A percentile compares a stretch with the other conserved stretches of the same genome.
Conservation (phyloP, 208 protist species). For the Trypanosoma boissoni region DNA sequence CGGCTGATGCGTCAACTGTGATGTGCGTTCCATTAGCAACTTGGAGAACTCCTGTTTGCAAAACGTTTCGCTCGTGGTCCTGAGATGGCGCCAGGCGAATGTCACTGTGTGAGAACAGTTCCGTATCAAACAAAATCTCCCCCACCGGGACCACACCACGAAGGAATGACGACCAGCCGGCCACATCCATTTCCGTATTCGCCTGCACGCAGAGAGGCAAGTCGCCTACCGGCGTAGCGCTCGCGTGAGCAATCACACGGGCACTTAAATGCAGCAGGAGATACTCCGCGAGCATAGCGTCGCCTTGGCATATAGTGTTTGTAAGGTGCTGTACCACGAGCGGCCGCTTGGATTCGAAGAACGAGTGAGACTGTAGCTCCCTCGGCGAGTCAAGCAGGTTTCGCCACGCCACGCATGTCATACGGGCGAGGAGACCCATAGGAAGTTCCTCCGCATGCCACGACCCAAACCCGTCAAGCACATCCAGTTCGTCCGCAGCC, state of each 20-base stretch:
- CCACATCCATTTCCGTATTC: slow-evolving; percentile 19
- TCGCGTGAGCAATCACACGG: slow-evolving; percentile 40
- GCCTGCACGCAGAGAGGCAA: slow-evolving; percentile 58
- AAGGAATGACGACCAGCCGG: slow-evolving; percentile 41
- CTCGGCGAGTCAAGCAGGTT: slow-evolving; percentile 26
- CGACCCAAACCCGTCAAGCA: slow-evolving; percentile 38
- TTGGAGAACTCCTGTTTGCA: slow-evolving; percentile 66
- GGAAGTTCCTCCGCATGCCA: slow-evolving; percentile 58
- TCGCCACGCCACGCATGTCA: slow-evolving; percentile 34
- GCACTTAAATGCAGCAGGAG: slow-evolving; percentile 71
- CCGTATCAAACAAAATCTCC: slow-evolving; percentile 41
- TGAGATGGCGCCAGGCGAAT: slow-evolving; percentile 39
- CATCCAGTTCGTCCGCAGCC: slow-evolving; percentile 26
- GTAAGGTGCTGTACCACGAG: slow-evolving; percentile 26
- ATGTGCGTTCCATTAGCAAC: slow-evolving; percentile 80
- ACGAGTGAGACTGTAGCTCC: slow-evolving; percentile 1
- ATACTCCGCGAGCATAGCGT: slow-evolving; percentile 62
- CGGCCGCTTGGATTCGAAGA: slow-evolving; percentile 17
- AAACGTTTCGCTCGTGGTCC: slow-evolving; percentile 50
- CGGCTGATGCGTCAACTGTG: slow-evolving; percentile 56
- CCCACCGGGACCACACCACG: slow-evolving; percentile 45
- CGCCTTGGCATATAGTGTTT: slow-evolving; percentile 40
- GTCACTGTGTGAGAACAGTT: slow-evolving; percentile 1
- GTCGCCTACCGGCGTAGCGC: slow-evolving; percentile 64
- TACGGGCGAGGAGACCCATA: slow-evolving; percentile 35